Evolutionary conservation across 768 basidiomycete genomes (phyloP).

Genomic region (Mycena chlorophos): DNA sequence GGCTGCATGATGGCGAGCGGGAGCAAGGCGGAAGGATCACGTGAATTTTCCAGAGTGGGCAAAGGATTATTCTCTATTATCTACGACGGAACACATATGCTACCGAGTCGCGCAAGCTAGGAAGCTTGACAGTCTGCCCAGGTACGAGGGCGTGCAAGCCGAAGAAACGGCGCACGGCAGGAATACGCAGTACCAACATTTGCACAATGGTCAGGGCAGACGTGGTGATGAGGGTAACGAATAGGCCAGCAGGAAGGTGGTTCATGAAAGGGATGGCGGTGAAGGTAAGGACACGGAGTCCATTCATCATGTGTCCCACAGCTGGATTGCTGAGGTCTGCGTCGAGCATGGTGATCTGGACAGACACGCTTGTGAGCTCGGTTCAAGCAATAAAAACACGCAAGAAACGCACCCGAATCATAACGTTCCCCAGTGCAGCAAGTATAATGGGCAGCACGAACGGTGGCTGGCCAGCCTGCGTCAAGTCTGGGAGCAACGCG

Average conservation of each 20-base stretch:
- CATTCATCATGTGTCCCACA: constrained; percentile 69
- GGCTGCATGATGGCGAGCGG: not conserved
- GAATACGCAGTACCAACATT: constrained; percentile 45
- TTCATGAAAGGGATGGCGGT: constrained; percentile 47
- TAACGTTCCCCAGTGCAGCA: constrained; percentile 62
- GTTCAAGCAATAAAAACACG: not conserved
- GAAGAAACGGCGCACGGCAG: constrained; percentile 40
- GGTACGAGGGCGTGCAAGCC: constrained; percentile 38
- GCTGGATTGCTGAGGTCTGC: constrained; percentile 54
- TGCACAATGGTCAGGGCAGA: constrained; percentile 49
- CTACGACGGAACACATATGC: not conserved
- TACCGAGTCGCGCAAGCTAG: constrained; percentile 23
- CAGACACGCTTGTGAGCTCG: not conserved
- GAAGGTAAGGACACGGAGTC: constrained; percentile 59
- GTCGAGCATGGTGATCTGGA: constrained; percentile 50
- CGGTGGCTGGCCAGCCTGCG: constrained; percentile 72
- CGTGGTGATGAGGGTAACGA: constrained; percentile 44
- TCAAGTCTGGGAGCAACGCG: constrained; percentile 73
- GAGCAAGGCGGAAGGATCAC: not conserved
- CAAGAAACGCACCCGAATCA: constrained; percentile 58
- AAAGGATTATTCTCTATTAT: not conserved
- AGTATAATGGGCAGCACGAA: constrained; percentile 66
- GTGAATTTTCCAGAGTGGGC: not conserved
- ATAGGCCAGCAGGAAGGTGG: constrained; percentile 60
- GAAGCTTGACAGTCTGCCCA: constrained; percentile 32